A percentile compares a stretch with the other conserved stretches of the same genome.
Conservation (phyloP, 306 rosid genomes). For the Vicia faba region DNA sequence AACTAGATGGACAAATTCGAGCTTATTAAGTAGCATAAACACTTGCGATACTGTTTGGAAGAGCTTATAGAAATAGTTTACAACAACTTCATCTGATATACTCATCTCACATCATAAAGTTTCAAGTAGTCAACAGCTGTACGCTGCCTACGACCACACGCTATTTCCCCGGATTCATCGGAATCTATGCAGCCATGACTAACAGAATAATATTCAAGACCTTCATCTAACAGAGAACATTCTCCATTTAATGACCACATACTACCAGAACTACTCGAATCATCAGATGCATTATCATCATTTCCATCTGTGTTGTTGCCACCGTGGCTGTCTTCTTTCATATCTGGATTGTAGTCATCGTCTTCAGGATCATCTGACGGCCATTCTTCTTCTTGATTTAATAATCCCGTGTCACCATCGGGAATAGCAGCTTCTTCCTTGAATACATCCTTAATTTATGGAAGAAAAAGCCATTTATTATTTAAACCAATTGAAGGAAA, state of each 20-base stretch:
- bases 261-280: constrained; percentile 50
- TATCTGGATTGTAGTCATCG: constrained; percentile 74
- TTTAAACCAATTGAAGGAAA: constrained; percentile 5
- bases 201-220: constrained; percentile 43
- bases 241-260: constrained; percentile 53
- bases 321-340: constrained; percentile 53
- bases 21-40: background rate
- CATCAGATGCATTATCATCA: constrained; percentile 47
- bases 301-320: constrained; percentile 47
- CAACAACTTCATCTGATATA: background rate
- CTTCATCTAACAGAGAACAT: constrained; percentile 40
- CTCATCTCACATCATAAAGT: constrained; percentile 88
- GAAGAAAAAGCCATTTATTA: constrained; percentile 2
- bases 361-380: constrained; percentile 91
- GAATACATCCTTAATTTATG: constrained; percentile 70
- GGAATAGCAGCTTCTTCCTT: constrained; percentile 85
- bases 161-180: constrained; percentile 58
- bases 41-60: background rate
- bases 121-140: constrained; percentile 79
- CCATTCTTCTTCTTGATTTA: constrained; percentile 75
- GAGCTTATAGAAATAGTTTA: background rate
- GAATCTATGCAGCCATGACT: constrained; percentile 50
- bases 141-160: constrained; percentile 73
- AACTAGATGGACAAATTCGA: background rate
- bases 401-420: constrained; percentile 48